These are phyloP conservation scores for Xylaria bambusicola DNA, from an alignment of 495 filamentous ascomycete genomes.

Conservation along the genomic window DNA sequence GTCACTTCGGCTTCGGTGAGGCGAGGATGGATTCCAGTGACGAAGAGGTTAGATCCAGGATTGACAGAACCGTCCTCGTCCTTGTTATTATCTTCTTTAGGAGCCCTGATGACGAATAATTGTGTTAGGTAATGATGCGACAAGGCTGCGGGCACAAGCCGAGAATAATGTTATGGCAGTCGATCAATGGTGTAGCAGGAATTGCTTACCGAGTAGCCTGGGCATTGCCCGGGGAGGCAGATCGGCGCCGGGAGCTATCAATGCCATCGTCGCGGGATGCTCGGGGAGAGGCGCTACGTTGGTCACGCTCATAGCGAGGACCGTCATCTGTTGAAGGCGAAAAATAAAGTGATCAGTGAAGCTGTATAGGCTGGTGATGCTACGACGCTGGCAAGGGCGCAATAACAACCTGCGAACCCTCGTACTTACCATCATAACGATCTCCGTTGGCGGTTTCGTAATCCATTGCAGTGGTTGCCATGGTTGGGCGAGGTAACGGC, in stretches of 20 bases:
- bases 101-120: slow-evolving; percentile 36
- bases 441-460: slow-evolving; percentile 81
- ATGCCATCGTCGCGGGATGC: slow-evolving; percentile 61
- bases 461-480: slow-evolving; percentile 68
- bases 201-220: slow-evolving; percentile 71
- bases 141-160: neutral
- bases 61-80: slow-evolving; percentile 81
- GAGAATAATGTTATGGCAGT: neutral
- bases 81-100: slow-evolving; percentile 56
- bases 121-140: neutral
- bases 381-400: neutral
- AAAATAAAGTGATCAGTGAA: slow-evolving; percentile 17
- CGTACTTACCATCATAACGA: slow-evolving; percentile 85
- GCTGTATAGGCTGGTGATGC: neutral
- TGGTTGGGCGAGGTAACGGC: slow-evolving; percentile 27
- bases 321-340: slow-evolving; percentile 59
- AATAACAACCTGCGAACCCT: too few species aligned
- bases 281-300: slow-evolving; percentile 92
- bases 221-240: slow-evolving; percentile 69
- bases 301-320: slow-evolving; percentile 74
- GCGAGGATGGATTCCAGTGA: slow-evolving; percentile 96
- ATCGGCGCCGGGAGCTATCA: slow-evolving; percentile 69
- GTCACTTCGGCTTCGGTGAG: slow-evolving; percentile 88
- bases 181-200: neutral
- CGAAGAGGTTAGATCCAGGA: slow-evolving; percentile 96